Base-by-base conservation (phyloP, 2,329 filamentous ascomycete species). In the Trichoderma sp. region DNA sequence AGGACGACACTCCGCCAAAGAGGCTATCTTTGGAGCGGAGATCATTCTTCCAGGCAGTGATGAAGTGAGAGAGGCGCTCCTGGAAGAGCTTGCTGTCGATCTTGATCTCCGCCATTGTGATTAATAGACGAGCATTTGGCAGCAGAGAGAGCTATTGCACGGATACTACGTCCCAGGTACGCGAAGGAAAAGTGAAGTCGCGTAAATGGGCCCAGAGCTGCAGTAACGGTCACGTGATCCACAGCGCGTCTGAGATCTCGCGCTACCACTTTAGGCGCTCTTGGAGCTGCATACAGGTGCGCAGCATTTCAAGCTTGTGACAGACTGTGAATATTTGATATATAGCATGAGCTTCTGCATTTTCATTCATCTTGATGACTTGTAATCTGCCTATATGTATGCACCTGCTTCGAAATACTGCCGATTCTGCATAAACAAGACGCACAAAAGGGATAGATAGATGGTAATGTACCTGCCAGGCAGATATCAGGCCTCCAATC, bases 11-110 rank as follows among this genome's bases (percentile, higher is more conserved):
- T 77, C 94, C 95, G 74, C 88, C 90, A 81, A 98, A 99, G 72
- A 95, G 83, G 77, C 89, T 86, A 83, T 97, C 92, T 79, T 92
- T 92, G 72, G 91, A 88, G 78, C 94, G 92, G 85, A 97, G 95
- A 86, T 98, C 95, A 76, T 92, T 90, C 86, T 97, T 98, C 96
- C 96, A 99, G 83, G 93, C 89, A 76, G 92, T 90, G 79, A 94
- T 88, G 77, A 99, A 91, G 78, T 91, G 91, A 74, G 91, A 91
- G 74, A 98, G 87, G 78, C 96, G 94, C 84, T 96, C 94, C 82
- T 97, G 94, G 85, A 99, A 99, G 80, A 90, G 86, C 81, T 91
- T 91, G 84, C 91, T 92, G 85, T 98, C 94, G 85, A 99, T 97
- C 83, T 92, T 93, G 83, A 99, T 97, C 82, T 96, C 92, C 78